Evolutionary conservation across 2,329 filamentous ascomycete species (phyloP).

Genomic region (Phyllosticta citrichinensis): DNA sequence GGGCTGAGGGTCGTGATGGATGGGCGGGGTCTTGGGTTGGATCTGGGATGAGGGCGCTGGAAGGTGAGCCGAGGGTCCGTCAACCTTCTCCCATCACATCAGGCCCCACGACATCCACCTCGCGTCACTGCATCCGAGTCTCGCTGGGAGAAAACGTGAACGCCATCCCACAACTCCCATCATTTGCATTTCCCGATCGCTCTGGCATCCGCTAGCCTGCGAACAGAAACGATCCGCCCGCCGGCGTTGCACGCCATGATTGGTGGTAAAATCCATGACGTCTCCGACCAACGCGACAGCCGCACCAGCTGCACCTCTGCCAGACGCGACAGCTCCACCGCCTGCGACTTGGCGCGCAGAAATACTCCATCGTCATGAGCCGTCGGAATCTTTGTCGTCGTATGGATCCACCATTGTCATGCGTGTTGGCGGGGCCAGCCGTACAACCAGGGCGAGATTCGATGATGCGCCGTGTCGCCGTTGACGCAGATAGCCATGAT

Average conservation of each 20-base stretch:
- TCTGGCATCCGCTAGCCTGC: background rate
- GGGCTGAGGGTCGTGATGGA: background rate
- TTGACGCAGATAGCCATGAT: background rate
- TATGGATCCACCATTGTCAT: background rate
- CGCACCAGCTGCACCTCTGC: background rate
- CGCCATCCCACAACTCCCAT: background rate
- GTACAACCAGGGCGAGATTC: background rate
- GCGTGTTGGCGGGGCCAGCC: background rate
- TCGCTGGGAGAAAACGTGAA: background rate
- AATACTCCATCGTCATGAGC: background rate
- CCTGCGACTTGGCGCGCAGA: background rate
- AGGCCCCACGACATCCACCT: background rate
- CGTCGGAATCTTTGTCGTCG: background rate
- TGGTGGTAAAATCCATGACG: constrained; percentile 9
- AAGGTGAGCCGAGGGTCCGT: constrained; percentile 5
- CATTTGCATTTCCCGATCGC: background rate
- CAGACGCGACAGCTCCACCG: background rate
- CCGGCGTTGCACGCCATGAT: background rate
- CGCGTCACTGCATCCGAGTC: background rate
- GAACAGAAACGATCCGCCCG: background rate
- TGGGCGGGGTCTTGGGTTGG: background rate
- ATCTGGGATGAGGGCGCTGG: background rate
- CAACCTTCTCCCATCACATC: background rate
- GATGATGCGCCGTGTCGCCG: constrained; percentile 3
- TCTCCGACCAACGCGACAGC: constrained; percentile 2